phyloP scores from a whole-genome alignment of 257 asterid genomes.

The Thymus mandschuricus region DNA sequence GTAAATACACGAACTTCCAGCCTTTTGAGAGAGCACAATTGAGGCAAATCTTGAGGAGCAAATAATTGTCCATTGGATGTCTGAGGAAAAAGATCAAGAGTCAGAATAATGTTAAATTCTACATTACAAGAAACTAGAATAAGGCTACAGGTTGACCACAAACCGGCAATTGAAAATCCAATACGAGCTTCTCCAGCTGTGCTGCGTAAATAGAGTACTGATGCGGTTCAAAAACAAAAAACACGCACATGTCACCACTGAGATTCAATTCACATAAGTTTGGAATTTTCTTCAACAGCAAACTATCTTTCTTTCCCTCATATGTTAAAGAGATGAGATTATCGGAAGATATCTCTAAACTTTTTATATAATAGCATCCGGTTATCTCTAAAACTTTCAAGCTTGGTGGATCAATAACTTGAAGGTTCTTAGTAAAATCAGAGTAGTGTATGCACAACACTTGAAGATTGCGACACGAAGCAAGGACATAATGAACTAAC shows the following conservation, averaged over 20 bases:
- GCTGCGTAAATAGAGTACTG: background rate
- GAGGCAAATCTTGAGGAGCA: background rate
- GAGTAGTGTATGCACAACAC: background rate
- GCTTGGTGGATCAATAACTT: slow-evolving; percentile 5
- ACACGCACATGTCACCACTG: background rate
- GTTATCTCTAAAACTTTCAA: slow-evolving; percentile 3
- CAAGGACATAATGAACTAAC: background rate
- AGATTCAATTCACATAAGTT: background rate
- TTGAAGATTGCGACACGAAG: background rate
- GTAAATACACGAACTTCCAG: background rate
- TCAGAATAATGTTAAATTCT: background rate
- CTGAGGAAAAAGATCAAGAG: background rate
- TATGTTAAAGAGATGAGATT: background rate
- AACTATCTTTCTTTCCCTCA: background rate
- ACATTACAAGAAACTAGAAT: too few relatives aligned
- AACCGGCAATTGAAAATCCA: background rate
- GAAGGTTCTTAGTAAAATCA: background rate
- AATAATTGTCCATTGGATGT: background rate
- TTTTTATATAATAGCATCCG: background rate
- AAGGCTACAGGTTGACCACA: background rate
- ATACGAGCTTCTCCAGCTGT: background rate
- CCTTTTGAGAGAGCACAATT: background rate
- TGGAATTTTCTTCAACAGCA: slow-evolving; percentile 1
- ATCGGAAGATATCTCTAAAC: background rate
- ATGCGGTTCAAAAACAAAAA: background rate